Evolutionary conservation across 768 basidiomycete genomes (phyloP), one percentile per base, ranked within the genome.

Genomic region (Tephrocybe rancida): DNA sequence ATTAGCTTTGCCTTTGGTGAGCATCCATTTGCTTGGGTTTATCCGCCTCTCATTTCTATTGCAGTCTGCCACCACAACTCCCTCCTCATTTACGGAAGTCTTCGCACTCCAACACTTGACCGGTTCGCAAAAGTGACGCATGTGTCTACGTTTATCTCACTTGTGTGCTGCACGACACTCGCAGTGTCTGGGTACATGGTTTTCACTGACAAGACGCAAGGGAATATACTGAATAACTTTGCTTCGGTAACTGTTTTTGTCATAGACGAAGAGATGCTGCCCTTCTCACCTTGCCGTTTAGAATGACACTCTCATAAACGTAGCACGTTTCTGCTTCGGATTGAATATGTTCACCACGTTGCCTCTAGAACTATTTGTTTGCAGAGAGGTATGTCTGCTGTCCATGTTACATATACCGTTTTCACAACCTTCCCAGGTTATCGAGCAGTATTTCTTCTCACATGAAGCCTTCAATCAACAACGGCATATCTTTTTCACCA

Each of bases 181-280:
- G 92, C 92, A 3, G 78, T 95, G 19, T 87, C 92, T 26, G 95
- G 88, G 3, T 98, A 87, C 66, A 67, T 90, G 37, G 88, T 91
- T 13, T 95, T 96, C 71, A 98, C 95, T 9, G 82, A 96, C 69
- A 92, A 87, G 71, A 93, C 88, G 1, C 83, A 86, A 69, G 96
- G 96, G n/a, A 99, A 99, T 64, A 92, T 98, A 48, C 73, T 99
- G 59, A 98, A 98, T 70, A 98, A 98, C 69, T 98, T 98, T 62
- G 79, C 90, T 13, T 70, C 78, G 42, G 93, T 91, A 61, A 57
- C 76, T 65, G n/a, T 47, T 26, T 39, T 24, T 32, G n/a, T 43
- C 27, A 48, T 38, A 35, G 49, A 25, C 29, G 11, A 22, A 11
- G 7, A 38, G 14, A 9, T 39, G 41, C 4, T 7, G 7, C 35